Percentiles rank a stretch among this genome's conserved stretches.
phyloP scores from a whole-genome alignment of 2,329 filamentous ascomycete species.

The Amesomyces nigricolor region DNA sequence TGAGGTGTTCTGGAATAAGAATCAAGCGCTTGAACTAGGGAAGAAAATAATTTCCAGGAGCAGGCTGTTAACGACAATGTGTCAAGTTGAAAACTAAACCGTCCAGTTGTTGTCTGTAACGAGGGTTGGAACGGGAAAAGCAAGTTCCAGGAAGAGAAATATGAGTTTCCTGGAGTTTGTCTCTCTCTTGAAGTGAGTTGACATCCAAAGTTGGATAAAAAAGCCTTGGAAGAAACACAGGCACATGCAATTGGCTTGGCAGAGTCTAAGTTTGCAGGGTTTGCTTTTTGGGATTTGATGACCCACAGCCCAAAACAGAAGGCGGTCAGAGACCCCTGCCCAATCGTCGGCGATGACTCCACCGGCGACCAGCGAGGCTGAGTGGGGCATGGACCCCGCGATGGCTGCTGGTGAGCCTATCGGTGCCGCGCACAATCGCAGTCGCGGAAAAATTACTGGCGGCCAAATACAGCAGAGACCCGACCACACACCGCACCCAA shows the following conservation, averaged over 20 bases:
- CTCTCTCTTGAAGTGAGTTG: no score
- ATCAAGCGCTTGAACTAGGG: not conserved
- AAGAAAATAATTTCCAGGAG: not conserved
- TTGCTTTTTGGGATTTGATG: not conserved
- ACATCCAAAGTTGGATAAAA: no score
- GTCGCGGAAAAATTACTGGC: slow-evolving; percentile 25
- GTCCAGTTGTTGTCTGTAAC: not conserved
- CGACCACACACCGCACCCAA: slow-evolving; percentile 6
- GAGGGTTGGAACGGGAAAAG: not conserved
- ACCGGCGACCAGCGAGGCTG: not conserved
- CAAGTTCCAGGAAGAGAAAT: no score
- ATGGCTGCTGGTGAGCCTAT: slow-evolving; percentile 17
- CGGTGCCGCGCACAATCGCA: slow-evolving; percentile 23
- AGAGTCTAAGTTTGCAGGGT: not conserved
- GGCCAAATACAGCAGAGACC: slow-evolving; percentile 18
- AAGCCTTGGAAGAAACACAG: no score
- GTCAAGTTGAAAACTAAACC: slow-evolving; percentile 1
- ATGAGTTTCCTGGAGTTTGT: no score
- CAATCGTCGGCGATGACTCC: not conserved
- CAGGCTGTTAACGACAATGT: not conserved
- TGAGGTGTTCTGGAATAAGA: no score
- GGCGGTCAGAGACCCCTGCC: slow-evolving; percentile 11
- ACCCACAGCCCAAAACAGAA: slow-evolving; percentile 10
- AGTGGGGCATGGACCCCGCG: slow-evolving; percentile 23
- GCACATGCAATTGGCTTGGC: no score